Evolutionary conservation across 257 asterid species (phyloP).

Genomic region (Dorcoceras hygrometricum): DNA sequence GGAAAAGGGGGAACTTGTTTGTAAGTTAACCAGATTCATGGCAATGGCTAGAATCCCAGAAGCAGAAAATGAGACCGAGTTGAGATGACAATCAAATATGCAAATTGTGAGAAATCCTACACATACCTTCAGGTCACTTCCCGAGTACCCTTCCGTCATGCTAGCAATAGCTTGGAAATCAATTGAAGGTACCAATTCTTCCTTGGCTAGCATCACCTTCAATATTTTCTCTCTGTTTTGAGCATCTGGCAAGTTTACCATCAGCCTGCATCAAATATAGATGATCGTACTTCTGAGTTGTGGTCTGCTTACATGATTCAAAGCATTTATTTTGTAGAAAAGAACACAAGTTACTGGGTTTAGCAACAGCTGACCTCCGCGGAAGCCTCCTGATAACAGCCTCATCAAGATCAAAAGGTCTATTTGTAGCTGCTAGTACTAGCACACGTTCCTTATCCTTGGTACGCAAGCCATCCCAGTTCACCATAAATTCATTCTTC

Average conservation of each 20-base stretch:
- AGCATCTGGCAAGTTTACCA: slow-evolving; percentile 90
- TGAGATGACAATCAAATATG: not conserved
- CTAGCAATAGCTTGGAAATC: slow-evolving; percentile 73
- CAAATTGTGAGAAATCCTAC: slow-evolving; percentile 6
- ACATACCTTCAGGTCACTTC: slow-evolving; percentile 94
- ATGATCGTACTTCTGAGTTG: slow-evolving; percentile 1
- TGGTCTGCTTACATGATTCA: slow-evolving; percentile 6
- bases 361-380: slow-evolving; percentile 48
- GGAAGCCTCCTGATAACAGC: slow-evolving; percentile 98
- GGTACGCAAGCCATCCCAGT: slow-evolving; percentile 93
- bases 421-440: slow-evolving; percentile 91
- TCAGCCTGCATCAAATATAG: slow-evolving; percentile 51
- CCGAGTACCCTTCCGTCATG: slow-evolving; percentile 91
- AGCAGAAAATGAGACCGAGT: not conserved
- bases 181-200: slow-evolving; percentile 58
- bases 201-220: slow-evolving; percentile 66
- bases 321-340: not conserved
- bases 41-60: not conserved
- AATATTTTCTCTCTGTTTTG: slow-evolving; percentile 67
- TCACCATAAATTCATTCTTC: slow-evolving; percentile 93
- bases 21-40: not conserved
- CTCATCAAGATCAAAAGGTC: slow-evolving; percentile 95
- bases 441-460: slow-evolving; percentile 91
- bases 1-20: slow-evolving; percentile 23
- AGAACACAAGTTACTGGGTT: slow-evolving; percentile 10